Evolutionary conservation across 129 eudicot species (phyloP).

Genomic region (Apium graveolens): DNA sequence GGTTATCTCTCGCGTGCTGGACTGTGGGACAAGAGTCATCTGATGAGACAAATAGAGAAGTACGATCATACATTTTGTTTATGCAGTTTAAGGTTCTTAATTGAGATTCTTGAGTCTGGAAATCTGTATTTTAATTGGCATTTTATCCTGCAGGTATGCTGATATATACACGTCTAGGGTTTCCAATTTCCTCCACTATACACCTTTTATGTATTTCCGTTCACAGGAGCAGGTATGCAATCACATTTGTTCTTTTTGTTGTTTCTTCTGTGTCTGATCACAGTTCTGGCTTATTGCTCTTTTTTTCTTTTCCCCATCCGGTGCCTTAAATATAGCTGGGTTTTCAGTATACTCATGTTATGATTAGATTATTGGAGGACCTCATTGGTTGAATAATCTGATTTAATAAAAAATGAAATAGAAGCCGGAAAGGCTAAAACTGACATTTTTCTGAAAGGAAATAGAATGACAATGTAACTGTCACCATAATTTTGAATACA

Average conservation of each 20-base stretch:
- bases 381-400: not conserved
- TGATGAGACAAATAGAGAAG: constrained; percentile 98
- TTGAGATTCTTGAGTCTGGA: not conserved
- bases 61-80: constrained; percentile 17
- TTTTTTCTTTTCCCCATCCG: not conserved
- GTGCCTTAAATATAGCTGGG: not conserved
- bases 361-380: not conserved
- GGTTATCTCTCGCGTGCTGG: constrained; percentile 97
- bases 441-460: not conserved
- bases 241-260: not conserved
- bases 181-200: constrained; percentile 87
- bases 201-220: constrained; percentile 95
- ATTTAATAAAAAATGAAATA: not conserved
- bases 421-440: not conserved
- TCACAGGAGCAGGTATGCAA: constrained; percentile 87
- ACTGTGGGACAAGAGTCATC: constrained; percentile 96
- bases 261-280: not conserved
- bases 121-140: constrained; percentile 9
- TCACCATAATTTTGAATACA: not conserved
- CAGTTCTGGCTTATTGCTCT: not conserved
- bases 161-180: constrained; percentile 96
- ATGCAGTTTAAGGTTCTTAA: not conserved
- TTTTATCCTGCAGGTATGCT: constrained; percentile 62
- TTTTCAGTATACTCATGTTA: not conserved
- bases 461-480: not conserved